Conservation (phyloP, 768 basidiomycete genomes). For the Exidia glandulosa region DNA sequence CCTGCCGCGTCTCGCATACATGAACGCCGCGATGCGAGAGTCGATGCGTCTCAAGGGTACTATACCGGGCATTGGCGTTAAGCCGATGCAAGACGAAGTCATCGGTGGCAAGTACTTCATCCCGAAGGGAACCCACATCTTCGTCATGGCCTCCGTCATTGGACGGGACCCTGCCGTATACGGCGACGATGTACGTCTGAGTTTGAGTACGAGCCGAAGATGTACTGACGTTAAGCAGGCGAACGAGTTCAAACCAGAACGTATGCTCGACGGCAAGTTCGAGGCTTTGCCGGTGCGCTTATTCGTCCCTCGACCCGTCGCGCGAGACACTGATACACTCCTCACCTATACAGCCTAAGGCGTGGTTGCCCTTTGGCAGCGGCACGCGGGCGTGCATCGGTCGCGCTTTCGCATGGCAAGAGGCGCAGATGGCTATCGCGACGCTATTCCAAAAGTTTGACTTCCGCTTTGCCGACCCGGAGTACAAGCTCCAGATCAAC, state of each 20-base stretch:
- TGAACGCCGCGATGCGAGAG: constrained; percentile 24
- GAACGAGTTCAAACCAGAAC: constrained; percentile 34
- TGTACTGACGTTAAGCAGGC: constrained; percentile 12
- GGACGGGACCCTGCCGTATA: constrained; percentile 34
- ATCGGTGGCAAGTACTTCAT: constrained; percentile 32
- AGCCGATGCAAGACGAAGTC: constrained; percentile 25
- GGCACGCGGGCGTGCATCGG: constrained; percentile 22
- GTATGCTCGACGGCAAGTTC: constrained; percentile 39
- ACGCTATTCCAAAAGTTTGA: constrained; percentile 37
- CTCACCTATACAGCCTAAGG: constrained; percentile 22
- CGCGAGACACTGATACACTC: background rate
- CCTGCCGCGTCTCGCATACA: constrained; percentile 33
- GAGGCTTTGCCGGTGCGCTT: constrained; percentile 33
- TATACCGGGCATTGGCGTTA: constrained; percentile 23
- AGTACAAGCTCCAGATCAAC: constrained; percentile 34
- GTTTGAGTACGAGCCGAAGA: background rate
- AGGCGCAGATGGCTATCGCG: constrained; percentile 31
- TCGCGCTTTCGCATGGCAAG: constrained; percentile 38
- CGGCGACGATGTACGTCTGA: constrained; percentile 36
- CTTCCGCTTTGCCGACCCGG: constrained; percentile 29
- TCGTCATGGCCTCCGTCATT: constrained; percentile 18
- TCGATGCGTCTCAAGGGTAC: constrained; percentile 29
- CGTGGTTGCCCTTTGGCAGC: constrained; percentile 30
- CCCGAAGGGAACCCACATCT: constrained; percentile 18
- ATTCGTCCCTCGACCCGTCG: no score